Conservation (phyloP, 2,329 filamentous ascomycete genomes). For the Tympanopsis confertula region DNA sequence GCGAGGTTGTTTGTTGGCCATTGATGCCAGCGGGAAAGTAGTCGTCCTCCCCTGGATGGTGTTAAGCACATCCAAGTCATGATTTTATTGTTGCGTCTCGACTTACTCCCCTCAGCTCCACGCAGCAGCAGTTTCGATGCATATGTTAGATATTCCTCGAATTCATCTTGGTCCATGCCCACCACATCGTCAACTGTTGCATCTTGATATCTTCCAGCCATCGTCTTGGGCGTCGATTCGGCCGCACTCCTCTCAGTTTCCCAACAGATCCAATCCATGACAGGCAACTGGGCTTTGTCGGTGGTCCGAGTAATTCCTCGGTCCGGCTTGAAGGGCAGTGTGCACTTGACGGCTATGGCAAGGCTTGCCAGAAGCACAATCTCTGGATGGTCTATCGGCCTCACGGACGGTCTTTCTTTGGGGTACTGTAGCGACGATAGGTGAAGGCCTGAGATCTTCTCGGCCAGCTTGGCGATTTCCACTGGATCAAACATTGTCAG, state of each 20-base stretch:
- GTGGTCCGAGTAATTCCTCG: background rate
- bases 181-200: background rate
- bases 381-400: conserved; percentile 58
- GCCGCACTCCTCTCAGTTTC: background rate
- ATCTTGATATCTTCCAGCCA: background rate
- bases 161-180: background rate
- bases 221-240: background rate
- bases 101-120: too few species aligned
- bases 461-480: conserved; percentile 49
- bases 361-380: conserved; percentile 29
- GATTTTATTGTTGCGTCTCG: too few species aligned
- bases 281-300: background rate
- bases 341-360: background rate
- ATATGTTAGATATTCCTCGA: background rate
- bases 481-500: conserved; percentile 27
- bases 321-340: background rate
- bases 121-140: too few species aligned
- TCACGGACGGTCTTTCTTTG: conserved; percentile 27
- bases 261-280: background rate
- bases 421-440: conserved; percentile 46
- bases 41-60: too few species aligned
- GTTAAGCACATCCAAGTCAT: too few species aligned
- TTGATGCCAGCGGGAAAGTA: too few species aligned
- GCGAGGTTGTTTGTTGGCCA: too few species aligned
- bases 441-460: conserved; percentile 38